These are phyloP conservation scores for Rhizomucor miehei DNA, from an alignment of 371 early-diverging fungal species.

Conservation along the genomic window DNA sequence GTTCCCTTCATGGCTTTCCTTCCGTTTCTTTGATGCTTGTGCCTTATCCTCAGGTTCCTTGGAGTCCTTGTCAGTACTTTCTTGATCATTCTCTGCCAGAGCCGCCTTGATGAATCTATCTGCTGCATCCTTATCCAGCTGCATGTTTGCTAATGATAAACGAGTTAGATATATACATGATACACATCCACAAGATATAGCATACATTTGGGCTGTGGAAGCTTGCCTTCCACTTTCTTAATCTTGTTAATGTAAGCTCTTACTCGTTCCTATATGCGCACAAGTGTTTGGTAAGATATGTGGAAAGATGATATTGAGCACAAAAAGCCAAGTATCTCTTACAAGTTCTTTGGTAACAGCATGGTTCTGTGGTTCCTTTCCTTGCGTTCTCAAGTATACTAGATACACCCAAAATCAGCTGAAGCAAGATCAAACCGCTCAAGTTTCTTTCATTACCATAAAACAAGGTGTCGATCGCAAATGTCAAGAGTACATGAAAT, in stretches of 20 bases:
- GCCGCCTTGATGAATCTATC: conserved; percentile 53
- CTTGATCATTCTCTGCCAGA: conserved; percentile 16
- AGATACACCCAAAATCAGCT: neutral
- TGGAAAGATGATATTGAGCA: too few relatives aligned
- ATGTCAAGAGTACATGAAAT: conserved; percentile 51
- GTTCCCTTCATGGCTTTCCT: too few relatives aligned
- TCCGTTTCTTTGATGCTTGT: too few relatives aligned
- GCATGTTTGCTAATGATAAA: conserved; percentile 32
- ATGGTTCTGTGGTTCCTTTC: conserved; percentile 44
- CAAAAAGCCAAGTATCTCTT: too few relatives aligned
- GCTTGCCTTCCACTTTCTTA: conserved; percentile 30
- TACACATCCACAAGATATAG: neutral
- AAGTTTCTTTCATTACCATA: conserved; percentile 32
- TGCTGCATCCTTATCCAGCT: conserved; percentile 54
- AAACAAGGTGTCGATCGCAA: conserved; percentile 50
- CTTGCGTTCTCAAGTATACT: conserved; percentile 56
- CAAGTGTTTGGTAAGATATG: neutral
- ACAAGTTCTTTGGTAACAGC: conserved; percentile 52
- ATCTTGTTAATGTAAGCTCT: conserved; percentile 49
- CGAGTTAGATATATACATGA: neutral
- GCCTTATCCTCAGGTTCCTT: too few relatives aligned
- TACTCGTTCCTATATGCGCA: conserved; percentile 40
- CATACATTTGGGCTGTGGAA: conserved; percentile 35
- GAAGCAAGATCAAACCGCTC: conserved; percentile 2
- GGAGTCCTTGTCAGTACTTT: too few relatives aligned